Evolutionary conservation across 106 monocot genomes (phyloP).

Genomic region (Agapanthus africanus): DNA sequence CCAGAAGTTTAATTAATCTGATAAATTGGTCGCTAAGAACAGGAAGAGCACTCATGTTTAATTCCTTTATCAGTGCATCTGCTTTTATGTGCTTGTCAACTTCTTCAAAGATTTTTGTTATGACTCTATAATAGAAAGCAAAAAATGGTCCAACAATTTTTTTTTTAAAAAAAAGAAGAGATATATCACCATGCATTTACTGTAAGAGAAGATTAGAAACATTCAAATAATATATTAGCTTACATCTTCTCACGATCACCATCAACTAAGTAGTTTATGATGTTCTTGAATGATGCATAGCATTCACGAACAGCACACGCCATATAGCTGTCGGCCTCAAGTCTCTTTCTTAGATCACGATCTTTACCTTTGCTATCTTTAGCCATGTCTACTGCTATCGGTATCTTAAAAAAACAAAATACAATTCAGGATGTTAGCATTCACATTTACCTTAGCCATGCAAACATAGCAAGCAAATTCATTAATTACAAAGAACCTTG

Average conservation of each 20-base stretch:
- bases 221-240: conserved; percentile 12
- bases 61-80: conserved; percentile 33
- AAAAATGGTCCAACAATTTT: neutral
- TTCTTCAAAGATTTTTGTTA: conserved; percentile 48
- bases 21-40: conserved; percentile 48
- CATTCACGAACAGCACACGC: conserved; percentile 58
- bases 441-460: too few species aligned
- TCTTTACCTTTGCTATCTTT: conserved; percentile 53
- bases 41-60: conserved; percentile 74
- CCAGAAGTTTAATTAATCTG: conserved; percentile 57
- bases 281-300: conserved; percentile 57
- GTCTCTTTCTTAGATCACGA: conserved; percentile 46
- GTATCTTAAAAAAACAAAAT: conserved; percentile 32
- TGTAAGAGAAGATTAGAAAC: too few species aligned
- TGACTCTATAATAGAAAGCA: conserved; percentile 36
- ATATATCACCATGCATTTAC: too few species aligned
- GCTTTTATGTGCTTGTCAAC: conserved; percentile 46
- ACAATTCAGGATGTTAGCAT: neutral
- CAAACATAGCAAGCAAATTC: neutral
- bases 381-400: conserved; percentile 85
- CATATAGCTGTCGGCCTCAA: conserved; percentile 54
- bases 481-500: conserved; percentile 39
- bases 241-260: conserved; percentile 55
- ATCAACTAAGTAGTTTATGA: conserved; percentile 42
- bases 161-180: too few species aligned